Percentiles rank a stretch among this genome's conserved stretches.
These are phyloP conservation scores for Rhynchospora tenuis DNA, from an alignment of 176 grass and related monocot species.

Conservation along the genomic window DNA sequence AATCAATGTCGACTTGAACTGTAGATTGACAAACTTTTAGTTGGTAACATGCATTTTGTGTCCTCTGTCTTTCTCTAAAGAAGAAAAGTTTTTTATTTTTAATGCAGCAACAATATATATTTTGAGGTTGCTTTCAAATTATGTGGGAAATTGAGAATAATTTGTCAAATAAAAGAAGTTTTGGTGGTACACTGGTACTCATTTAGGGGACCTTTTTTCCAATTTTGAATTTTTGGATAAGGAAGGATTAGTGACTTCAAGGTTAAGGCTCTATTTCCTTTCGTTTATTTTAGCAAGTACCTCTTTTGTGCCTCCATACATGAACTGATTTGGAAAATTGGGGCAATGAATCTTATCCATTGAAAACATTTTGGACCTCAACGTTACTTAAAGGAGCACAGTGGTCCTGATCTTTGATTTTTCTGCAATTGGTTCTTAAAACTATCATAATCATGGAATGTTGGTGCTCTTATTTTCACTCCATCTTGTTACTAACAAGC, in stretches of 20 bases:
- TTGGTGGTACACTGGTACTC: not conserved
- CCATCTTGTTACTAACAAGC: not conserved
- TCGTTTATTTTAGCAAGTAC: not conserved
- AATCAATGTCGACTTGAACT: not conserved
- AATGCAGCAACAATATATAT: not conserved
- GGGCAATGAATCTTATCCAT: not conserved
- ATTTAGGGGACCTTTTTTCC: not conserved
- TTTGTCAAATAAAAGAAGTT: not conserved
- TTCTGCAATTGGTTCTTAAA: not conserved
- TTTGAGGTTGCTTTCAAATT: not conserved
- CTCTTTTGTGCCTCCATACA: not conserved
- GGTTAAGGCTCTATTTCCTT: too few species aligned
- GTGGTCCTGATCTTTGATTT: not conserved
- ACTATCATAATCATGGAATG: not conserved
- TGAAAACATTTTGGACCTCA: not conserved
- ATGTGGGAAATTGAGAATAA: not conserved
- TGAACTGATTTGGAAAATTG: not conserved
- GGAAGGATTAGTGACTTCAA: too few species aligned
- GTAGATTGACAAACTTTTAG: not conserved
- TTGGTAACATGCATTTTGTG: not conserved
- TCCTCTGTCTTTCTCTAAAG: not conserved
- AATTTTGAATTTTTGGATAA: not conserved
- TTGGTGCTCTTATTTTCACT: not conserved
- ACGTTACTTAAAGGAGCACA: not conserved
- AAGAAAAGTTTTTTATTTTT: not conserved